These are phyloP conservation scores for Euphorbia pulcherrima DNA, from an alignment of 345 rosid species.

Conservation along the genomic window DNA sequence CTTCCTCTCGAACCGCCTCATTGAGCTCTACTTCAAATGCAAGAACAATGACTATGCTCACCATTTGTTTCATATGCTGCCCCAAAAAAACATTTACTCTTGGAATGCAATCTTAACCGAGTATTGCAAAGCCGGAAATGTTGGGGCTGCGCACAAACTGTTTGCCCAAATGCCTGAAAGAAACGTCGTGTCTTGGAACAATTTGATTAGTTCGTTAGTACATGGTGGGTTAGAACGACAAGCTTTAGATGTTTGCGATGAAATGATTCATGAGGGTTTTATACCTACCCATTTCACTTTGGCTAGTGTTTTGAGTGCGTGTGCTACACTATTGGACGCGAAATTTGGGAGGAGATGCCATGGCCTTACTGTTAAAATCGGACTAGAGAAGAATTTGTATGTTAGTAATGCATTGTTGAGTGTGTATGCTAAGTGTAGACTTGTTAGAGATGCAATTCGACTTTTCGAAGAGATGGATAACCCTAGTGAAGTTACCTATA, in stretches of 20 bases:
- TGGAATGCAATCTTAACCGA: constrained; percentile 54
- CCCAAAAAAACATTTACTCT: constrained; percentile 52
- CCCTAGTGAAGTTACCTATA: constrained; percentile 65
- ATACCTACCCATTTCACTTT: constrained; percentile 60
- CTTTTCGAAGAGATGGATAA: constrained; percentile 36
- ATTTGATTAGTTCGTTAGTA: constrained; percentile 54
- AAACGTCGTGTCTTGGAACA: constrained; percentile 64
- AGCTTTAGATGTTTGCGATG: constrained; percentile 48
- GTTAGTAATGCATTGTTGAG: constrained; percentile 67
- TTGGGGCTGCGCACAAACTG: constrained; percentile 34
- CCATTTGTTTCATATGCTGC: constrained; percentile 39
- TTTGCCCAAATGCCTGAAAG: constrained; percentile 67
- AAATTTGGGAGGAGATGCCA: constrained; percentile 53
- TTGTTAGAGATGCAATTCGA: constrained; percentile 37
- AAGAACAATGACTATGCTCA: constrained; percentile 32
- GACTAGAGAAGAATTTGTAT: constrained; percentile 60
- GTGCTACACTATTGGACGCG: constrained; percentile 41
- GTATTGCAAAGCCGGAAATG: constrained; percentile 39
- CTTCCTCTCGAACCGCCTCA: constrained; percentile 61
- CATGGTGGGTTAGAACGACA: constrained; percentile 42
- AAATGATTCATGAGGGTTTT: constrained; percentile 53
- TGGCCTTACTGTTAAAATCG: constrained; percentile 51
- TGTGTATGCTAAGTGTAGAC: constrained; percentile 64
- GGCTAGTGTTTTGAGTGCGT: constrained; percentile 71
- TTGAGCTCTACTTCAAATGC: constrained; percentile 53